Evolutionary conservation across 2,329 filamentous ascomycete genomes (phyloP), one percentile per base, ranked within the genome.

Genomic region (Camptophora hylomeconis): DNA sequence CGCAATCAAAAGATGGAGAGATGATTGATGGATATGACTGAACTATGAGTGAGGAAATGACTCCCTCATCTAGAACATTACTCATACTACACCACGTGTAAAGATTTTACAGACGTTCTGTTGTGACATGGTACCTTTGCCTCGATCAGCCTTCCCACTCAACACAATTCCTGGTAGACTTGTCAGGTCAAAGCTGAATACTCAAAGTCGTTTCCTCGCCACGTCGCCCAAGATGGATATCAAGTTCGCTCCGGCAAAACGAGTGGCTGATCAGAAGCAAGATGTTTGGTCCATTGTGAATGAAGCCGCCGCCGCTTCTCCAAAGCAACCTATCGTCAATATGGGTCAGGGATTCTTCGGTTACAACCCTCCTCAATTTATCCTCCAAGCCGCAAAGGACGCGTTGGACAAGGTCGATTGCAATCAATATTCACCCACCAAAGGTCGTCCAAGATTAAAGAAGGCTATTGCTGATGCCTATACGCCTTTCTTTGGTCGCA

Each of bases 401-500:
- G 86, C 87, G 20, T 69, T 98, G 28, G 78, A 93, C 49, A 70
- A 74, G 28, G 87, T 98, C 13, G 89, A 95, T 43, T 94, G 87
- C 68, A 98, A 98, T 56, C 89, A 98, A 64, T 98, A 98, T 66
- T 87, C 84, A 13, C 89, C 86, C 2, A 94, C 89, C 12, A 71
- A 43, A 62, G 89, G 89, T 36, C 75, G 87, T 5, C 87, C 89
- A 22, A 72, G 87, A 31, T 67, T 98, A 49, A 87, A 78, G 67
- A 82, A 95, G 63, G 89, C 89, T 28, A 76, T 98, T 47, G 81
- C 89, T 2, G 75, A 92, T 46, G 80, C 89, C 13, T 98, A 98
- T 60, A 80, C 83, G 9, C 82, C 84, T 1, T 77, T 78, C 54
- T 95, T 92, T 64, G 83, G 82, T 19, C 72, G 80, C 30, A 64